Evolutionary conservation across 2,329 filamentous ascomycete genomes (phyloP), one percentile per base, ranked within the genome.

Genomic region (Rhexocercosporidium sp.): DNA sequence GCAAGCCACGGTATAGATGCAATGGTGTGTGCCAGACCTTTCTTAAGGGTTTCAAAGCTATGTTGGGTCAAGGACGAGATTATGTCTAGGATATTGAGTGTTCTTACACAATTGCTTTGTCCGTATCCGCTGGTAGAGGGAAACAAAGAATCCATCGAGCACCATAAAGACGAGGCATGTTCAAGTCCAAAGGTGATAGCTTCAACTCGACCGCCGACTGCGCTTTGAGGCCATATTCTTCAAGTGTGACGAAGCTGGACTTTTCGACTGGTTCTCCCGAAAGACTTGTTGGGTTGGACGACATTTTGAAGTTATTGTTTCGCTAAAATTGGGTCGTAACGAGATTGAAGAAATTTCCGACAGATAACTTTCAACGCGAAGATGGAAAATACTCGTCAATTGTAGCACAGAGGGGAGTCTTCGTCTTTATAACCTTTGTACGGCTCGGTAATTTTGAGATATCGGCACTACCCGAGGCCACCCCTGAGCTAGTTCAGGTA

Each of bases 141-240:
- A 71, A 71, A 61, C 65, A 71, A 14, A 71, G 57, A 41, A 69
- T 66, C 67, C 62, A 66, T 16, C 67, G 69, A 46, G 37, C 31
- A 14, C 63, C 69, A 64, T 71, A 69, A 9, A 71, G 29, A 39
- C 67, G 69, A 34, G 67, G 67, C 69, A 69, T 71, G 56, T 67
- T 67, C 63, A 67, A 64, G 56, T 71, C 68, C 16, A 71, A 51
- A 16, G 68, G 62, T 14, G 69, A 70, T 34, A 70, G 46, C 18
- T 67, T 68, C 51, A 47, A 53, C 25, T 65, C 59, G 22, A 62
- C 61, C 22, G 69, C 39, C 12, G 25, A 22, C 29, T 64, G 53
- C 12, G 53, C 51, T 2, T 29, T 12, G 31, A 67, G 59, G 22
- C 49, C 62, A 64, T 69, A 69, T 27, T 67, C 65, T 65, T 56